A percentile compares a stretch with the other conserved stretches of the same genome.
Evolutionary conservation across 495 filamentous ascomycete genomes (phyloP).

Genomic region (Trichoderma parareesei): DNA sequence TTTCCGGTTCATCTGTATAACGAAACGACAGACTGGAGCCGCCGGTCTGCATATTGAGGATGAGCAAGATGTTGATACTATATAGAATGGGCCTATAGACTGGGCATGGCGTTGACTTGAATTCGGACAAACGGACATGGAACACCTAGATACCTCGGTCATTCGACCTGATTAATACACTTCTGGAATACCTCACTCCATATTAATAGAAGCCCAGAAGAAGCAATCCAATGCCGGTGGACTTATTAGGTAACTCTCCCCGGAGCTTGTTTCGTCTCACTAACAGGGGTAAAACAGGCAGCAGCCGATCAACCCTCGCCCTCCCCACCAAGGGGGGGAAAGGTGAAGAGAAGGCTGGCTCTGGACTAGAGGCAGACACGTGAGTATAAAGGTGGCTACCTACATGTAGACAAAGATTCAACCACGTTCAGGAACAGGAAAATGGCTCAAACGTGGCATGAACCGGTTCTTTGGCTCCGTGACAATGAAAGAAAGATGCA

Average conservation of each 20-base stretch:
- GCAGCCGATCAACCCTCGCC: neutral
- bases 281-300: conserved; percentile 6
- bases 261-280: neutral
- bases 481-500: neutral
- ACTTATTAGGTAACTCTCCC: neutral
- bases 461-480: neutral
- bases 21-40: neutral
- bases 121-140: neutral
- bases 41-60: neutral
- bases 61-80: neutral
- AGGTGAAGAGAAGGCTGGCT: neutral
- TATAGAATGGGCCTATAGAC: neutral
- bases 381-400: no score
- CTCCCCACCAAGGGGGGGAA: neutral
- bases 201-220: neutral
- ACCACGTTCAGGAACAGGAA: neutral
- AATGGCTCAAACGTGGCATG: neutral
- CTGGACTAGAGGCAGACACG: neutral
- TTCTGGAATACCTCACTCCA: neutral
- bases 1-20: neutral
- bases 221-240: neutral
- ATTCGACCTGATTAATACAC: neutral
- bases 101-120: neutral
- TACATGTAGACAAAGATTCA: no score
- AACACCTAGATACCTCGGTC: neutral